Conservation (phyloP, 345 rosid species). For the Isatis tinctoria region DNA sequence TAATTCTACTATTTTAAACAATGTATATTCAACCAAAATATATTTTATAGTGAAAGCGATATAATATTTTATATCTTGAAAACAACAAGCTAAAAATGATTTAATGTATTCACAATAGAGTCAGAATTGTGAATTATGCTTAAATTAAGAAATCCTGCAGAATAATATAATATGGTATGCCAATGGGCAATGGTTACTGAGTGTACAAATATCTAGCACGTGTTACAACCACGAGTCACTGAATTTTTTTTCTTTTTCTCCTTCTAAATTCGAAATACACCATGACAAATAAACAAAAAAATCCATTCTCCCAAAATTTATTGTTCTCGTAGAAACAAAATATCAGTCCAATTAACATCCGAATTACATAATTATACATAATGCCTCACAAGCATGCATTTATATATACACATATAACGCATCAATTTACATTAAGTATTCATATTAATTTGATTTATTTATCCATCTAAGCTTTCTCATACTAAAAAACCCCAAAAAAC, state of each 20-base stretch:
- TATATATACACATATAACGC: background rate
- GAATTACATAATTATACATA: background rate
- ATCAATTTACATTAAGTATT: background rate
- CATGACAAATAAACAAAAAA: background rate
- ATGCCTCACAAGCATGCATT: background rate
- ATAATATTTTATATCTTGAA: background rate
- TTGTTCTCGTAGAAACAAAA: background rate
- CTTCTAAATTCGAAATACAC: background rate
- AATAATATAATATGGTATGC: background rate
- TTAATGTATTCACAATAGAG: background rate
- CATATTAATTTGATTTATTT: background rate
- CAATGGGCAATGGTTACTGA: background rate
- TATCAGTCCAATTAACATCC: background rate
- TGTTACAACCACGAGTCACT: slow-evolving; percentile 8
- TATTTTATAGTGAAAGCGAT: background rate
- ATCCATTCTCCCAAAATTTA: background rate
- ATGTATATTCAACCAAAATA: background rate
- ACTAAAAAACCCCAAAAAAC: background rate
- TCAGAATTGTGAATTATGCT: background rate
- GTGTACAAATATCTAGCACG: slow-evolving; percentile 16
- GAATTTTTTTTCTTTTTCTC: background rate
- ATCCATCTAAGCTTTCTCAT: background rate
- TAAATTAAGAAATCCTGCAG: background rate
- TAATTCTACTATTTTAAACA: background rate
- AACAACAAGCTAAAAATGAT: background rate